phyloP scores from a whole-genome alignment of 805 yeast genomes.

The Metschnikowia kofuensis region DNA sequence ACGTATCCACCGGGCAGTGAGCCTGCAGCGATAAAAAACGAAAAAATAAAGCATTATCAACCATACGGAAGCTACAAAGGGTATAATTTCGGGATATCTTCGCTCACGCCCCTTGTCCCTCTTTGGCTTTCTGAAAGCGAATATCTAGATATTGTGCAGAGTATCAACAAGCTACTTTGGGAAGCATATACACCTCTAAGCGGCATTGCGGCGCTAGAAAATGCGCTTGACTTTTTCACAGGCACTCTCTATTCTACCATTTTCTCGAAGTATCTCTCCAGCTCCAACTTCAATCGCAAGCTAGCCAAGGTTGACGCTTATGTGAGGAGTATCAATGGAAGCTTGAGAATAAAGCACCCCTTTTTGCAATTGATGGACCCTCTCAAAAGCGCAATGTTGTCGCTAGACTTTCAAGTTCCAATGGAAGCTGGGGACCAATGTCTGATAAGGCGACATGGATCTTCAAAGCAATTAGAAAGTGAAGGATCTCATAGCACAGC shows the following conservation, averaged over 20 bases:
- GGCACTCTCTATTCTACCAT: constrained; percentile 30
- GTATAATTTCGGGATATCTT: constrained; percentile 49
- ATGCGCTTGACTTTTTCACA: constrained; percentile 40
- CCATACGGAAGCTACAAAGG: constrained; percentile 39
- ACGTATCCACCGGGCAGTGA: constrained; percentile 55
- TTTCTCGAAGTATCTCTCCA: constrained; percentile 2
- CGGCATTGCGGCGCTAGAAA: constrained; percentile 27
- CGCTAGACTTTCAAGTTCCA: constrained; percentile 57
- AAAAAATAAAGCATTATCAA: constrained; percentile 21
- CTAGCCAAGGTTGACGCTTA: constrained; percentile 33
- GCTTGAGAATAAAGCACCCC: constrained; percentile 23
- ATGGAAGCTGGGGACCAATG: constrained; percentile 8
- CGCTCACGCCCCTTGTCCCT: constrained; percentile 46
- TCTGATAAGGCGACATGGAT: neutral
- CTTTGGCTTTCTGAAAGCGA: constrained; percentile 27
- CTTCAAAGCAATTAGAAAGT: neutral
- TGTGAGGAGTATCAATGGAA: constrained; percentile 22
- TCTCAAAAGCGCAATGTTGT: constrained; percentile 50
- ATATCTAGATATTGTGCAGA: constrained; percentile 38
- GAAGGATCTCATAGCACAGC: neutral
- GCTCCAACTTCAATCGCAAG: constrained; percentile 17
- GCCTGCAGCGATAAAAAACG: constrained; percentile 50
- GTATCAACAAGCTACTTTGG: constrained; percentile 42
- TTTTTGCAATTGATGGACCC: constrained; percentile 45
- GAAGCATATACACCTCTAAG: constrained; percentile 40